Base-by-base conservation (phyloP, 2,329 filamentous ascomycete species). In the Aspergillus bombycis region DNA sequence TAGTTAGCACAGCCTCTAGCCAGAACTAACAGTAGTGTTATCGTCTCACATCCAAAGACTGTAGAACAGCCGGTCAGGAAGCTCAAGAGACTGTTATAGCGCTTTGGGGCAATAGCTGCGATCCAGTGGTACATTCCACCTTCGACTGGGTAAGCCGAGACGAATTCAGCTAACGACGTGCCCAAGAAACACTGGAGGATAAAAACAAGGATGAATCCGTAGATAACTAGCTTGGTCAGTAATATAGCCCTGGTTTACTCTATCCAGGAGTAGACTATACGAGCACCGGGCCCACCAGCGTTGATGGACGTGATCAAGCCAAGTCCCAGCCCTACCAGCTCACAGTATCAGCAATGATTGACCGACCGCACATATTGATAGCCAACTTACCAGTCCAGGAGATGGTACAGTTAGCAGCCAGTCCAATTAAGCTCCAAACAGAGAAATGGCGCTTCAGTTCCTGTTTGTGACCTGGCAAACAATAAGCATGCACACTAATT, bases 41-140 rank as follows among this genome's bases (percentile, higher is more conserved):
- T 32, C 8, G 16, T 36, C 68, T 67, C 58, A 77, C 75, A 80
- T 34, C 78, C 78, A 57, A 78, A 78, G 4, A 80, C 78, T 14
- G 77, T 80, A 62, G 78, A 74, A 79, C 80, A 82, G 4, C 81
- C 81, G 0, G 81, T 82, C 26, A 77, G 69, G 65, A 82, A 83
- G 52, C 80, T 82, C 66, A 83, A 63, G 46, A 80, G 70, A 23
- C 76, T 77, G 14, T 76, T 80, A 48, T 74, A 74, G 48, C 68
- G 69, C 41, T 71, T 74, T 0, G 82, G 82, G 4, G 82, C 80
- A 30, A 84, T 76, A 1, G 79, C 80, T 8, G 81, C 81, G 45
- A 82, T 81, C 82, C 82, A 84, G 67, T 83, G 82, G 61, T 84
- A 84, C 80, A 83, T 82, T 50, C 82, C 82, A 26, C 82, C 82